Evolutionary conservation across 768 basidiomycete genomes (phyloP), one percentile per base, ranked within the genome.

Genomic region (Tephrocybe rancida): DNA sequence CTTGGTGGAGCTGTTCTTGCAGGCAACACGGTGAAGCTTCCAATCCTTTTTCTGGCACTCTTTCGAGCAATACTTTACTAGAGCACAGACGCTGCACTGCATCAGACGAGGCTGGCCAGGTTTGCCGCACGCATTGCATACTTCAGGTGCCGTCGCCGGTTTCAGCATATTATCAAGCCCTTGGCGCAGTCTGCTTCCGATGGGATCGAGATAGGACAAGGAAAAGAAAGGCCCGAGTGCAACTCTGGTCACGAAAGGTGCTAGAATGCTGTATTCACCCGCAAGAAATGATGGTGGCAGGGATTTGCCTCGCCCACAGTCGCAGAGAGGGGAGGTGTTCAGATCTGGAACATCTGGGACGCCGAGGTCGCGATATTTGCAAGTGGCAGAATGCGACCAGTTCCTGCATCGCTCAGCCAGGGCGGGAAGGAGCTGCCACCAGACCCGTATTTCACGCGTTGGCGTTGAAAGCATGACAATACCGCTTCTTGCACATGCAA

Each of bases 151-250:
- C 4, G 6, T 8, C 14, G 9, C 7, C 10, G 16, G 14, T 50
- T 30, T 13, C 11, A 16, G 18, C 25, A 13, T 29, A 7, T n/a
- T 41, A 25, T 30, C 46, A 22, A 54, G 30, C 38, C 22, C 19
- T 14, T 30, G 26, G 27, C 9, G 35, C 44, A 51, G 27, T 9
- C 27, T 22, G 6, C 19, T 21, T 14, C 43, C 48, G 41, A 78
- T 60, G 13, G 62, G 62, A 55, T 83, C 79, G 56, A 82, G 49
- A 60, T 78, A 82, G 5, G 81, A 70, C 14, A 79, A 73, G 0
- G 78, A 72, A 47, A 85, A 85, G 10, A 86, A 64, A 0, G 82
- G 85, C 1, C 76, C 70, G 34, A 87, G 65, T 0, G 81, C 85
- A 4, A 75, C 65, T 8, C 84, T 70, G 1, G 80, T 83, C 13